Evolutionary conservation across 2,329 filamentous ascomycete species (phyloP).

Genomic region (Mycocentrospora acerina): DNA sequence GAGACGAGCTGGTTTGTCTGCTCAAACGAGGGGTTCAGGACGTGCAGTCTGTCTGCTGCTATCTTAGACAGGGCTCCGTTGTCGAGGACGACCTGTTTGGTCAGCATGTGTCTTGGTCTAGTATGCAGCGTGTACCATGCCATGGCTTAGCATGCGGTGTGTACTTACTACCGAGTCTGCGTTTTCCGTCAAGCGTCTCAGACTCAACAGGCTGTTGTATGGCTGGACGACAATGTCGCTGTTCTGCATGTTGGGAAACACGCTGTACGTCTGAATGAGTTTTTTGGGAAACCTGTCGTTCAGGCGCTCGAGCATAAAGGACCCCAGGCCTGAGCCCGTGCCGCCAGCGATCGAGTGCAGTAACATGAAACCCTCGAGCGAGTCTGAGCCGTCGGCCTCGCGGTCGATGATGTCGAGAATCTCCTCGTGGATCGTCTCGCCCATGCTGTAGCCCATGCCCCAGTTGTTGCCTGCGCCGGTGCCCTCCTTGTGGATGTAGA

Average conservation of each 20-base stretch:
- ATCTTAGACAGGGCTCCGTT: constrained; percentile 93
- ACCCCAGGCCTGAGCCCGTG: constrained; percentile 93
- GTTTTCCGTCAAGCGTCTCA: constrained; percentile 90
- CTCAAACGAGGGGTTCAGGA: constrained; percentile 92
- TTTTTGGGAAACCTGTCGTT: constrained; percentile 99
- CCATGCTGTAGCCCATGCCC: constrained; percentile 93
- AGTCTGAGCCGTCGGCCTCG: constrained; percentile 96
- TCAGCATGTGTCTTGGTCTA: no score
- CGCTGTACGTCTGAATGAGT: constrained; percentile 97
- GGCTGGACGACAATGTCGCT: constrained; percentile 95
- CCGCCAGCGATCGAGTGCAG: constrained; percentile 97
- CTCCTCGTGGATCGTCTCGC: constrained; percentile 89
- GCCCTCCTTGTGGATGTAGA: constrained; percentile 93
- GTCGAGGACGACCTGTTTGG: constrained; percentile 73
- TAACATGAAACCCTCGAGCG: constrained; percentile 98
- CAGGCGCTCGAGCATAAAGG: constrained; percentile 89
- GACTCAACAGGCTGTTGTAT: constrained; percentile 93
- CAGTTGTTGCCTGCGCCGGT: constrained; percentile 96
- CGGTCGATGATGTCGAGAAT: constrained; percentile 99
- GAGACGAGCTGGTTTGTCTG: constrained; percentile 95
- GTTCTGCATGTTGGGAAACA: constrained; percentile 91
- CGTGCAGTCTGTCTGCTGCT: constrained; percentile 88
- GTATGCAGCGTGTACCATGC: no score
- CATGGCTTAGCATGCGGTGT: no score
- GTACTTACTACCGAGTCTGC: constrained; percentile 83